Conservation (phyloP, 805 yeast species). For the Candida chauliodis region DNA sequence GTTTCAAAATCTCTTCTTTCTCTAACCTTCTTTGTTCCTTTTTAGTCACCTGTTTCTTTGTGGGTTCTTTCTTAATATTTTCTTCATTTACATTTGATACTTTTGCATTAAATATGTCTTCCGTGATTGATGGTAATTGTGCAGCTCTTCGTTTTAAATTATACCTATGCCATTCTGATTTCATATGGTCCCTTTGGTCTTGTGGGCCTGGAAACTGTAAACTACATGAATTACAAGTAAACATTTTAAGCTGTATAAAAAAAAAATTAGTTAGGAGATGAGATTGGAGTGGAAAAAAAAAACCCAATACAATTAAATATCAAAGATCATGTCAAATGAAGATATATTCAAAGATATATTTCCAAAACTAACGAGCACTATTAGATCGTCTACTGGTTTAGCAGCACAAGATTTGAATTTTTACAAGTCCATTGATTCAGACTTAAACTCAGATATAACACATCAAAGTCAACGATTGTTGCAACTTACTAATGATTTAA, state of each 20-base stretch:
- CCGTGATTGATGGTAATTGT: conserved; percentile 41
- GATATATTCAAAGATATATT: conserved; percentile 19
- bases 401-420: conserved; percentile 82
- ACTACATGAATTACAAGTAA: conserved; percentile 86
- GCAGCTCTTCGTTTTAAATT: conserved; percentile 93
- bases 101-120: conserved; percentile 34
- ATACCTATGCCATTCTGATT: conserved; percentile 97
- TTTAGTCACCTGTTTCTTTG: conserved; percentile 36
- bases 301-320: not conserved
- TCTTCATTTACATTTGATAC: conserved; percentile 19
- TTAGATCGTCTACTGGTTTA: conserved; percentile 65
- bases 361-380: conserved; percentile 51
- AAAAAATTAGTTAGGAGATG: not conserved
- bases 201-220: conserved; percentile 79
- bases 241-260: conserved; percentile 11
- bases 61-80: conserved; percentile 14
- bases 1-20: conserved; percentile 46
- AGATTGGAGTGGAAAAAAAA: not conserved
- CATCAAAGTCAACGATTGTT: conserved; percentile 41
- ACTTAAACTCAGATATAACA: conserved; percentile 37
- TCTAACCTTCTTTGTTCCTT: conserved; percentile 49
- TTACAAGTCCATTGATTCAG: conserved; percentile 57
- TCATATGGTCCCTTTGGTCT: conserved; percentile 89
- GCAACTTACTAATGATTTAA: conserved; percentile 43
- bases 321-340: conserved; percentile 6